These are phyloP conservation scores for Brassica balearica DNA, from an alignment of 441 rosid species.

Conservation along the genomic window DNA sequence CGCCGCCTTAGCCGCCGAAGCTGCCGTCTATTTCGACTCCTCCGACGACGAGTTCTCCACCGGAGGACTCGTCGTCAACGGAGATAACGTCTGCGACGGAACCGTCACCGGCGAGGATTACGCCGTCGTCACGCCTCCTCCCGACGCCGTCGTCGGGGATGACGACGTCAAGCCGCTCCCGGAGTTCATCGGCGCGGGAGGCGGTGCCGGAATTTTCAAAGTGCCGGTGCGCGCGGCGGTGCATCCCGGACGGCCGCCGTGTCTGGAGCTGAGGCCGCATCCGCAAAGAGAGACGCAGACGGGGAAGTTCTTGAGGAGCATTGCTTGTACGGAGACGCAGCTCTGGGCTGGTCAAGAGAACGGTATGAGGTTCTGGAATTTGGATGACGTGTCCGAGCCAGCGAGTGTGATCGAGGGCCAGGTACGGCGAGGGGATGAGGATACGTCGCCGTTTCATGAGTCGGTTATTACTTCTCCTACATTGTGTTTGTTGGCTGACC, in stretches of 20 bases:
- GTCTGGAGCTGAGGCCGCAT: slow-evolving; percentile 87
- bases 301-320: slow-evolving; percentile 83
- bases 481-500: slow-evolving; percentile 72
- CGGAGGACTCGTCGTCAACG: slow-evolving; percentile 27
- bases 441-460: slow-evolving; percentile 91
- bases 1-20: slow-evolving; percentile 22
- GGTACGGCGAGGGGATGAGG: slow-evolving; percentile 90
- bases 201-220: slow-evolving; percentile 65
- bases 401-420: slow-evolving; percentile 67
- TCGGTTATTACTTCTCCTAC: slow-evolving; percentile 76
- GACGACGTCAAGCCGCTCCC: slow-evolving; percentile 53
- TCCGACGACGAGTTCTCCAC: slow-evolving; percentile 56
- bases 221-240: slow-evolving; percentile 77
- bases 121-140: slow-evolving; percentile 41
- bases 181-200: slow-evolving; percentile 66
- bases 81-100: slow-evolving; percentile 14
- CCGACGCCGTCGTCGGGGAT: not conserved
- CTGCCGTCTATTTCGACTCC: slow-evolving; percentile 48
- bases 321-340: slow-evolving; percentile 84
- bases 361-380: slow-evolving; percentile 84
- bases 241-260: slow-evolving; percentile 85
- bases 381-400: slow-evolving; percentile 63
- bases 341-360: slow-evolving; percentile 94
- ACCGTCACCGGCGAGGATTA: not conserved
- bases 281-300: slow-evolving; percentile 93